phyloP scores from a whole-genome alignment of 768 basidiomycete species.

The Pholiota conissans region DNA sequence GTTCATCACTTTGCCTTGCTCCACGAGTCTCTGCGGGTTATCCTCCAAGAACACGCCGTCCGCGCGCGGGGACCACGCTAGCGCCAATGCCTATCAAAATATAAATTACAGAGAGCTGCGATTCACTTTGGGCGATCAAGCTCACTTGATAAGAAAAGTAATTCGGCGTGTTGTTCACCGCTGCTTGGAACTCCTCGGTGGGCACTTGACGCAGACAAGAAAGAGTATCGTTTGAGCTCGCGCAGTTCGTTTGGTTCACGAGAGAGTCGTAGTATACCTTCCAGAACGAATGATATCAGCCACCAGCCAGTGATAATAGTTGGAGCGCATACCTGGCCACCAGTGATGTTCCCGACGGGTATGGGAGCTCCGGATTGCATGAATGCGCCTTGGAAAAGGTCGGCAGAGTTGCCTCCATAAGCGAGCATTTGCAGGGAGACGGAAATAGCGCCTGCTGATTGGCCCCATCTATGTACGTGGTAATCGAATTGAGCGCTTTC shows the following conservation, averaged over 20 bases:
- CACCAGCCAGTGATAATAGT: too few relatives aligned
- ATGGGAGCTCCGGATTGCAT: slow-evolving; percentile 28
- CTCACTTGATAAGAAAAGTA: slow-evolving; percentile 44
- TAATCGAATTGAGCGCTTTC: too few relatives aligned
- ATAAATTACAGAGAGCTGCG: not conserved
- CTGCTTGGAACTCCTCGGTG: slow-evolving; percentile 37
- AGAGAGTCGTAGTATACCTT: slow-evolving; percentile 45
- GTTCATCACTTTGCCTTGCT: slow-evolving; percentile 33
- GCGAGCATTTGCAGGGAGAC: slow-evolving; percentile 37
- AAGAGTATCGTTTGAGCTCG: slow-evolving; percentile 39
- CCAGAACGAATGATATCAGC: not conserved
- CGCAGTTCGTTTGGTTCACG: slow-evolving; percentile 42
- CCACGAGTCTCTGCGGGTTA: slow-evolving; percentile 29
- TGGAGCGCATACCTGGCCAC: slow-evolving; percentile 27
- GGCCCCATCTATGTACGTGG: slow-evolving; percentile 42
- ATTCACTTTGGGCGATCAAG: slow-evolving; percentile 7
- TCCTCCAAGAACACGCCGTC: slow-evolving; percentile 39
- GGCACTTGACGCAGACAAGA: slow-evolving; percentile 42
- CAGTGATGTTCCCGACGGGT: slow-evolving; percentile 21
- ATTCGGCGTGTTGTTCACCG: slow-evolving; percentile 43
- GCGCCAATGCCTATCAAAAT: slow-evolving; percentile 27
- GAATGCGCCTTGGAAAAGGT: slow-evolving; percentile 36
- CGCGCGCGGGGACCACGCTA: slow-evolving; percentile 37
- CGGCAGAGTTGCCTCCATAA: slow-evolving; percentile 29
- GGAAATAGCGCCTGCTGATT: slow-evolving; percentile 47